These are phyloP conservation scores for Pyrenula massariospora DNA, from an alignment of 495 filamentous ascomycete species.

Conservation along the genomic window DNA sequence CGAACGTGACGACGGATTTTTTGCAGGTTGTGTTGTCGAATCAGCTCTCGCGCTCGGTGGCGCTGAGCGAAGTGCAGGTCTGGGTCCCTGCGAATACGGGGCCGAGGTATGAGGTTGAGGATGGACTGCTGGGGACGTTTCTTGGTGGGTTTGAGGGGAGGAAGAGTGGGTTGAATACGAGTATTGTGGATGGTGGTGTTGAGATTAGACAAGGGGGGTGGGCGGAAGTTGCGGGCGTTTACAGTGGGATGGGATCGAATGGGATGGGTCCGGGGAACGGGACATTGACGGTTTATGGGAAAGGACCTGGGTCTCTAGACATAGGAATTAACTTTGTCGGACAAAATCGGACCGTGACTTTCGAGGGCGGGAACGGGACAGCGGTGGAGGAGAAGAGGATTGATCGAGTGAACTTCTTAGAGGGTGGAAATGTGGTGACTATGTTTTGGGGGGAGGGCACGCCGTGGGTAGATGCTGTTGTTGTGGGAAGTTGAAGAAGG, in stretches of 20 bases:
- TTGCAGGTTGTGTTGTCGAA: constrained; percentile 20
- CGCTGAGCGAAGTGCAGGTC: constrained; percentile 24
- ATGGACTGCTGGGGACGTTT: background rate
- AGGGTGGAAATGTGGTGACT: background rate
- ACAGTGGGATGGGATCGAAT: background rate
- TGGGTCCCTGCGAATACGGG: constrained; percentile 12
- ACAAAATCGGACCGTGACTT: background rate
- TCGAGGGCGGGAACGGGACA: background rate
- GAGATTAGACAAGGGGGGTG: background rate
- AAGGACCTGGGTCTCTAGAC: background rate
- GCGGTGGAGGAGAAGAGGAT: background rate
- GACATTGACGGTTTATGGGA: background rate
- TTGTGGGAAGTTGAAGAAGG: background rate
- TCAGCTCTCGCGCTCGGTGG: constrained; percentile 12
- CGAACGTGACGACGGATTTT: constrained; percentile 12
- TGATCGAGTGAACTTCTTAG: background rate
- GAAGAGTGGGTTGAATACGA: background rate
- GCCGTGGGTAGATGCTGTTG: background rate
- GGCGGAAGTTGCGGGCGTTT: background rate
- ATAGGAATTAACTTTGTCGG: background rate
- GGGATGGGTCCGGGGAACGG: background rate
- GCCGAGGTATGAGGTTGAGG: background rate
- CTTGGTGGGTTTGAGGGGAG: background rate
- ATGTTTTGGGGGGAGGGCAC: background rate
- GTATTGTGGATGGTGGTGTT: background rate